These are phyloP conservation scores for Xylariaceae sp. DNA, from an alignment of 2,329 filamentous ascomycete species.

Conservation along the genomic window DNA sequence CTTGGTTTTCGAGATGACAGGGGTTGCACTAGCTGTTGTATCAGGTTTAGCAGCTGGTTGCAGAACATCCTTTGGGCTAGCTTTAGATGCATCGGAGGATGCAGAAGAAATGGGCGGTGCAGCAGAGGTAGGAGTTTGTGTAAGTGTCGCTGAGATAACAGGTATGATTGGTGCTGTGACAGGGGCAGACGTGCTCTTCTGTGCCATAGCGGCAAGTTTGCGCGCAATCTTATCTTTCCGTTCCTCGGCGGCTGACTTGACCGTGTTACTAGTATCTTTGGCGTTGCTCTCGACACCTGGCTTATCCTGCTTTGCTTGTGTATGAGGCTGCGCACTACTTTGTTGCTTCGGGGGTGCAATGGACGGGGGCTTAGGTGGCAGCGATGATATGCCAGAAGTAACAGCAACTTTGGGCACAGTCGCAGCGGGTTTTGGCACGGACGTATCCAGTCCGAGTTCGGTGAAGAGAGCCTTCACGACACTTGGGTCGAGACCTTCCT, in stretches of 20 bases:
- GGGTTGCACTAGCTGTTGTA: constrained; percentile 10
- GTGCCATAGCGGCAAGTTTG: constrained; percentile 32
- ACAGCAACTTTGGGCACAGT: constrained; percentile 5
- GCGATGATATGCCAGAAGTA: constrained; percentile 4
- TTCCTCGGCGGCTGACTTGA: constrained; percentile 31
- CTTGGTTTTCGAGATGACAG: constrained; percentile 51
- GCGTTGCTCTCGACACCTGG: constrained; percentile 1
- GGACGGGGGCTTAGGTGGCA: constrained; percentile 1
- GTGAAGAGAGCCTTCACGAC: constrained; percentile 63
- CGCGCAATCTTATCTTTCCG: constrained; percentile 34
- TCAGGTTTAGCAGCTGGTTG: constrained; percentile 6
- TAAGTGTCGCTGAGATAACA: not conserved
- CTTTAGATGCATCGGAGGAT: not conserved
- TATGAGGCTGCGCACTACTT: constrained; percentile 3
- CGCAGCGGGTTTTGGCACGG: constrained; percentile 22
- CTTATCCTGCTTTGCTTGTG: constrained; percentile 5
- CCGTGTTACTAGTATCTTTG: constrained; percentile 2
- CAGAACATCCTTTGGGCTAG: constrained; percentile 2
- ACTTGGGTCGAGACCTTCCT: constrained; percentile 64
- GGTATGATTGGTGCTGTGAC: not conserved
- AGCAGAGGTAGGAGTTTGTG: constrained; percentile 8
- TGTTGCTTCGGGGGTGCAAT: constrained; percentile 9
- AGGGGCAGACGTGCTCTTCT: constrained; percentile 23
- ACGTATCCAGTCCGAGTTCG: constrained; percentile 59
- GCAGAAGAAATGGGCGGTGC: not conserved